phyloP scores from a whole-genome alignment of 306 rosid genomes.

The Geum urbanum region DNA sequence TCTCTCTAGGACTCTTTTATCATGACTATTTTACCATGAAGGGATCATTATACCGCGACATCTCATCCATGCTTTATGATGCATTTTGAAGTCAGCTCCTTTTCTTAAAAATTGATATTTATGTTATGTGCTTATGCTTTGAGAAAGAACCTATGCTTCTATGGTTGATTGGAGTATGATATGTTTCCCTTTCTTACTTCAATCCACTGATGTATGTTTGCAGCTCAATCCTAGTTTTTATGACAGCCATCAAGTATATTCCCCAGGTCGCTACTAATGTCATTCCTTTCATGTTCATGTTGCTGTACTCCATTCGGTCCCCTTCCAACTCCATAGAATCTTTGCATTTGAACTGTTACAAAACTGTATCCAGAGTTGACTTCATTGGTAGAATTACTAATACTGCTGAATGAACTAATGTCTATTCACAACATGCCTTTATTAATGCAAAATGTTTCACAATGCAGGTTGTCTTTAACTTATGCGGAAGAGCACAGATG shows the following conservation, averaged over 20 bases:
- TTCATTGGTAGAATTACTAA: neutral
- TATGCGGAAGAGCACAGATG: conserved; percentile 71
- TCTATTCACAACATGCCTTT: neutral
- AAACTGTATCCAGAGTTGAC: neutral
- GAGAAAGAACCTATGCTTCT: no score
- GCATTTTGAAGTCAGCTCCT: neutral
- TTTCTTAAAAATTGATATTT: neutral
- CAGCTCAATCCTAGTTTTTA: conserved; percentile 79
- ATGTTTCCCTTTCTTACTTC: conserved; percentile 25
- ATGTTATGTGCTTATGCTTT: neutral
- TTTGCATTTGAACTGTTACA: neutral
- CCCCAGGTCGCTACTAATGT: conserved; percentile 65
- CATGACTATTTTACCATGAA: neutral
- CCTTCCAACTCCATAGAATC: neutral
- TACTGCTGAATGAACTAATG: conserved; percentile 4
- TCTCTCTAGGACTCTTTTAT: neutral
- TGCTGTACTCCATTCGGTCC: neutral
- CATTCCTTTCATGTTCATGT: conserved; percentile 1
- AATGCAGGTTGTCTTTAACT: conserved; percentile 75
- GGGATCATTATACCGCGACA: neutral
- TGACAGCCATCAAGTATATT: conserved; percentile 79
- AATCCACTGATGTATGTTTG: conserved; percentile 28
- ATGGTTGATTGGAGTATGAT: neutral
- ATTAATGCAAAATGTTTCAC: neutral
- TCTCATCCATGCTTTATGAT: conserved; percentile 2